A percentile compares a stretch with the other conserved stretches of the same genome.
phyloP scores from a whole-genome alignment of 305 asterid species.

The Fraxinus latifolia region DNA sequence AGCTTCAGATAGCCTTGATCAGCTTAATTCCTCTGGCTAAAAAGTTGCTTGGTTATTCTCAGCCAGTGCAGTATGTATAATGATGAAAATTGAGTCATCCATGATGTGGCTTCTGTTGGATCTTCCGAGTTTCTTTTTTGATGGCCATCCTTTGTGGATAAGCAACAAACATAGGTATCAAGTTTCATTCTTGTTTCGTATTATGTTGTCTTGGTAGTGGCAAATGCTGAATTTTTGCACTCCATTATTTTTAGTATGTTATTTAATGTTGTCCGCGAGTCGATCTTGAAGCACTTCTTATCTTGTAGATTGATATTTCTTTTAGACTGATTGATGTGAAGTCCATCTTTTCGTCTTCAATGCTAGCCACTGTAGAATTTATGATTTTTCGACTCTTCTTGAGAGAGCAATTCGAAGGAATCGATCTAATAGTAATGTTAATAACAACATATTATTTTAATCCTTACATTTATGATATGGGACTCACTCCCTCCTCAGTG shows the following conservation, averaged over 20 bases:
- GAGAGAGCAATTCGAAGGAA: neutral
- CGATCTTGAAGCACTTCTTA: neutral
- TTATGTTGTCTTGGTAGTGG: neutral
- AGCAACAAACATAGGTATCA: slow-evolving; percentile 43
- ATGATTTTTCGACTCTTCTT: neutral
- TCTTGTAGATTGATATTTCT: neutral
- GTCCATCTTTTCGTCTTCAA: neutral
- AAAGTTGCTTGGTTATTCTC: slow-evolving; percentile 58
- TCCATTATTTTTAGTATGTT: neutral
- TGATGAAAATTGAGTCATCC: slow-evolving; percentile 25
- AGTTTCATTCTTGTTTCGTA: neutral
- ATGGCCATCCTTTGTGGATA: slow-evolving; percentile 29
- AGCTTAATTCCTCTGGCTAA: slow-evolving; percentile 65
- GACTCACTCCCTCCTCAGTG: neutral
- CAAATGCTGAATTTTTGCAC: neutral
- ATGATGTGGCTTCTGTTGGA: slow-evolving; percentile 15
- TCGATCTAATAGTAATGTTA: neutral
- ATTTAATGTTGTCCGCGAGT: neutral
- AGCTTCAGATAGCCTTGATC: slow-evolving; percentile 74
- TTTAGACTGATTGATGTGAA: neutral
- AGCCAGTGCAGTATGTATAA: slow-evolving; percentile 45
- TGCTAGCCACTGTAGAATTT: neutral
- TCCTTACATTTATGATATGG: neutral
- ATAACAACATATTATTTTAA: neutral
- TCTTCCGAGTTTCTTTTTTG: slow-evolving; percentile 28